phyloP scores from a whole-genome alignment of 345 rosid species.

The Aquilaria sinensis region DNA sequence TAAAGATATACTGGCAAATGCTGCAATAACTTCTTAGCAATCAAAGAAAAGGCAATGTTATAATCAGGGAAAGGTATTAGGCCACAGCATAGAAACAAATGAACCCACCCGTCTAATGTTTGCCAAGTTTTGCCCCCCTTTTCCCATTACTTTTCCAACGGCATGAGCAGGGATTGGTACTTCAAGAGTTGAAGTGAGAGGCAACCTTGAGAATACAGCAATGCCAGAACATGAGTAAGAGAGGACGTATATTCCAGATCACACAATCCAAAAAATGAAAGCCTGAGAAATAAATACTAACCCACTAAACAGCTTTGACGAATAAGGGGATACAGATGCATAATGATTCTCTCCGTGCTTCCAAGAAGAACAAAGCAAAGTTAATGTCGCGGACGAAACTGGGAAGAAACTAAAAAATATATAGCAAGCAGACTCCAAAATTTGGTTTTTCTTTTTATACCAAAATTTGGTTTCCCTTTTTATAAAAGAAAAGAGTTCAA shows the following conservation, averaged over 20 bases:
- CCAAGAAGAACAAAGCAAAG: not conserved
- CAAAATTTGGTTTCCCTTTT: not conserved
- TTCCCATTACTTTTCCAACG: constrained; percentile 87
- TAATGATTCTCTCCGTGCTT: constrained; percentile 60
- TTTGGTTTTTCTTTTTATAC: too few relatives aligned
- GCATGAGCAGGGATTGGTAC: constrained; percentile 81
- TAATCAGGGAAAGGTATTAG: too few relatives aligned
- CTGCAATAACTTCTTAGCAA: too few relatives aligned
- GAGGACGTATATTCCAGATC: too few relatives aligned
- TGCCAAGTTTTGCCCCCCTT: constrained; percentile 81
- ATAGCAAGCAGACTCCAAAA: too few relatives aligned
- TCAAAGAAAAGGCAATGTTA: too few relatives aligned
- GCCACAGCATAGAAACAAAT: not conserved
- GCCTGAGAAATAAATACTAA: constrained; percentile 8
- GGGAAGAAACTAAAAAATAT: too few relatives aligned
- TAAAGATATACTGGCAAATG: too few relatives aligned
- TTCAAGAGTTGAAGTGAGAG: constrained; percentile 55
- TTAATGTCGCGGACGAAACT: too few relatives aligned
- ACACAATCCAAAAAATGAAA: too few relatives aligned
- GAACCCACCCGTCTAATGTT: constrained; percentile 61
- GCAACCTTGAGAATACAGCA: constrained; percentile 32
- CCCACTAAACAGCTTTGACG: constrained; percentile 77
- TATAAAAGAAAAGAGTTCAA: not conserved
- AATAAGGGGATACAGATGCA: constrained; percentile 61
- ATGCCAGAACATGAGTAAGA: not conserved